Conservation (phyloP, 1,139 yeast species). For the Lizanozyma gosingica region DNA sequence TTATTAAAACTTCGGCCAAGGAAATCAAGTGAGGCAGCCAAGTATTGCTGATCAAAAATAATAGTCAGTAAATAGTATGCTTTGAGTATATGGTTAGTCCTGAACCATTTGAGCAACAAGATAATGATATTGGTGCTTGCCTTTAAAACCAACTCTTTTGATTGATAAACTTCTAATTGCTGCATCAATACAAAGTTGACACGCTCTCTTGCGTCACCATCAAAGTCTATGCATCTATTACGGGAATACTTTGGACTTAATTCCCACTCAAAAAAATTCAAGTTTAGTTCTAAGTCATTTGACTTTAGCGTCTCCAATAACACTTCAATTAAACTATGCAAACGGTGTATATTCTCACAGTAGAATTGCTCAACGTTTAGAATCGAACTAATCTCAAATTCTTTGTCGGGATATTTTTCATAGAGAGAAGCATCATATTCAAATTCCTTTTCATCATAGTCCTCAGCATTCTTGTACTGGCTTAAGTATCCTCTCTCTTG, state of each 20-base stretch:
- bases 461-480: constrained; percentile 1
- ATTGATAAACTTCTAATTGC: constrained; percentile 47
- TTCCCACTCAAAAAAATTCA: constrained; percentile 31
- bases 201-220: constrained; percentile 13
- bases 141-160: constrained; percentile 59
- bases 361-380: constrained; percentile 58
- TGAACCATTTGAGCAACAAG: constrained; percentile 67
- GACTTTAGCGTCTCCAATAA: constrained; percentile 53
- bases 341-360: constrained; percentile 36
- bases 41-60: constrained; percentile 64
- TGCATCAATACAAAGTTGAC: constrained; percentile 22
- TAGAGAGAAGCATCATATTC: constrained; percentile 13
- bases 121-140: constrained; percentile 49
- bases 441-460: constrained; percentile 9
- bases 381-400: constrained; percentile 34
- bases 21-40: constrained; percentile 32
- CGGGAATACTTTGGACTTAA: constrained; percentile 18
- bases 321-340: constrained; percentile 57
- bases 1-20: constrained; percentile 28
- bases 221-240: constrained; percentile 3
- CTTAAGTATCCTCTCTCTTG: constrained; percentile 65
- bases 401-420: constrained; percentile 21
- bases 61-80: constrained; percentile 66
- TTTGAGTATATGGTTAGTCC: constrained; percentile 66
- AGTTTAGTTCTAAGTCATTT: constrained; percentile 21